Percentiles rank a stretch among this genome's conserved stretches.
Conservation (phyloP, 2,329 filamentous ascomycete genomes). For the Boeremia lycopersici region DNA sequence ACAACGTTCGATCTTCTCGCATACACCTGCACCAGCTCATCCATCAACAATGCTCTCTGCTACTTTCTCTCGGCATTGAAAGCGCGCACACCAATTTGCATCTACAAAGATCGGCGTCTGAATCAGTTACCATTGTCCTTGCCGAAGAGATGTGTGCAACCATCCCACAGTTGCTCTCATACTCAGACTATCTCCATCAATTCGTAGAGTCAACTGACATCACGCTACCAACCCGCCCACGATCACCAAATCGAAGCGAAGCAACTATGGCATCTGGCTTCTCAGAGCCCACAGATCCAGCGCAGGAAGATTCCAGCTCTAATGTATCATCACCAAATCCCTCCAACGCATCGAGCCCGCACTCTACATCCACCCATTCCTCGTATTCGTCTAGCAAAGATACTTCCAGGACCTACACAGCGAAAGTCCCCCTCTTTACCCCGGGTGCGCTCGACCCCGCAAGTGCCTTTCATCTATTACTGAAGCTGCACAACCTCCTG, state of each 20-base stretch:
- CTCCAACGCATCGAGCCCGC: neutral
- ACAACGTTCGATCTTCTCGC: slow-evolving; percentile 31
- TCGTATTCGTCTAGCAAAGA: slow-evolving; percentile 7
- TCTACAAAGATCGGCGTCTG: slow-evolving; percentile 16
- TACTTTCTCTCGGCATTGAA: slow-evolving; percentile 3
- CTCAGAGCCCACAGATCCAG: neutral
- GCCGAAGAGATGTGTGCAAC: slow-evolving; percentile 33
- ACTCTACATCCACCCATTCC: slow-evolving; percentile 2
- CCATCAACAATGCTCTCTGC: slow-evolving; percentile 20
- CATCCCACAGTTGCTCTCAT: slow-evolving; percentile 30
- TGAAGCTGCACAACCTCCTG: slow-evolving; percentile 26
- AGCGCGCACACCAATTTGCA: slow-evolving; percentile 2
- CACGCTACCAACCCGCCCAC: slow-evolving; percentile 1
- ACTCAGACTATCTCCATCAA: slow-evolving; percentile 8
- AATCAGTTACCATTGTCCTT: slow-evolving; percentile 15
- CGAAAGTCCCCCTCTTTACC: slow-evolving; percentile 2
- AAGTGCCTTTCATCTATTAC: slow-evolving; percentile 29
- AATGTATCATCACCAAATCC: slow-evolving; percentile 1
- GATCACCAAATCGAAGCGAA: neutral
- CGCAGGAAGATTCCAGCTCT: neutral
- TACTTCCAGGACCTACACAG: neutral
- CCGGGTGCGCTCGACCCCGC: slow-evolving; percentile 10
- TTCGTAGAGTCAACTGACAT: slow-evolving; percentile 1
- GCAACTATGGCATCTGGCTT: neutral
- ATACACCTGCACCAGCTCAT: slow-evolving; percentile 33